These are phyloP conservation scores for Yarrowia keelungensis DNA, from an alignment of 805 yeast species.

Conservation along the genomic window DNA sequence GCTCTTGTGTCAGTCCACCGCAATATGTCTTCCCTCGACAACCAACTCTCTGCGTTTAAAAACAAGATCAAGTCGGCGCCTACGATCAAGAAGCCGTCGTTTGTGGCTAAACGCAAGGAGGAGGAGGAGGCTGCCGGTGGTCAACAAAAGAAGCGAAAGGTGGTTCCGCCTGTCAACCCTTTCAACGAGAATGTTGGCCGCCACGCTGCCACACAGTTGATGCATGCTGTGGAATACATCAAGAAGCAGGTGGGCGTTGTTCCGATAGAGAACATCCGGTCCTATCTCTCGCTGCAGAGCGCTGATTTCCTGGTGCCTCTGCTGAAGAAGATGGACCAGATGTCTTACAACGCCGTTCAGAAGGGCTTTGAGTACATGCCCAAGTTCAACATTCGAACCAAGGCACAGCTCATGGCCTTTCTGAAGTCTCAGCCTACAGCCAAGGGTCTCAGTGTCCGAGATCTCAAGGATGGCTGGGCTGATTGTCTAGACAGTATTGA, in stretches of 20 bases:
- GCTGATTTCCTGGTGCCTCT: conserved; percentile 74
- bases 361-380: conserved; percentile 86
- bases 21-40: conserved; percentile 54
- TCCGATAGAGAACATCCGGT: conserved; percentile 66
- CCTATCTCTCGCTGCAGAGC: conserved; percentile 66
- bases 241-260: conserved; percentile 74
- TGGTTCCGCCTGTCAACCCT: conserved; percentile 49
- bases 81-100: conserved; percentile 43
- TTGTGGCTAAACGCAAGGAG: conserved; percentile 34
- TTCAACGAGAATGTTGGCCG: conserved; percentile 52
- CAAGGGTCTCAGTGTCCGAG: conserved; percentile 84
- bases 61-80: conserved; percentile 66
- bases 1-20: conserved; percentile 23
- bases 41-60: conserved; percentile 70
- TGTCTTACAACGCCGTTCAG: conserved; percentile 66
- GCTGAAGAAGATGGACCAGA: conserved; percentile 76
- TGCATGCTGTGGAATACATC: conserved; percentile 89
- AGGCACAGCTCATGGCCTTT: conserved; percentile 75
- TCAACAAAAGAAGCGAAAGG: conserved; percentile 40
- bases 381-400: conserved; percentile 82
- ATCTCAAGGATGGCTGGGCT: conserved; percentile 90
- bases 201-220: conserved; percentile 84
- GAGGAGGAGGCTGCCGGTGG: conserved; percentile 35
- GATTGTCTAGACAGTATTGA: conserved; percentile 82
- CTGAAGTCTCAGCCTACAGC: conserved; percentile 83